Base-by-base conservation (phyloP, 805 yeast species). In the Metschnikowia rubicola region DNA sequence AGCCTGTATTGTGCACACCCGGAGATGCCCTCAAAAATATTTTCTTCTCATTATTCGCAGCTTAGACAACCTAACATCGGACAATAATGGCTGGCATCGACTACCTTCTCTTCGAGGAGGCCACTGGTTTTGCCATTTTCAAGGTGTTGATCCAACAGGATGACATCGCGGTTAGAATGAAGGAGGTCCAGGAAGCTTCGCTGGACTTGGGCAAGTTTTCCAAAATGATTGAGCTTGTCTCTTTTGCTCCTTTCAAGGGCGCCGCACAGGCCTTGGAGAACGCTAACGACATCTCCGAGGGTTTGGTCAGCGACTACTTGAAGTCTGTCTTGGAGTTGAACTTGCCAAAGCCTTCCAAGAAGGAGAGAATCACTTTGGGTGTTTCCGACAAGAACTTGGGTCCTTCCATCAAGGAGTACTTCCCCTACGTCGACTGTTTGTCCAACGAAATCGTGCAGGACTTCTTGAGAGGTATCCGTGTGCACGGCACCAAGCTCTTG, bases 261-360 rank as follows among this genome's bases (percentile, higher is more conserved):
- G 99, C 99, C 52, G 98, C 99, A 44, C 98, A 94, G 72, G 99
- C 99, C 51, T 81, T 94, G 63, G 98, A 92, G 72, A 94, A 94
- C 66, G 97, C 98, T 59, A 94, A 94, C 66, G 98, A 94, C 66
- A 86, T 94, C 60, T 88, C 96, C 56, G 99, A 94, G 74, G 99
- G 99, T 64, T 79, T 91, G 60, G 96, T 92, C 47, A 86, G 91
- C 50, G 98, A 94, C 60, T 88, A 87, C 72, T 80, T 94, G 72
- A 89, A 88, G 69, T 81, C 95, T 35, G 79, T 94, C 47, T 74
- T 94, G 58, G 98, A 92, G 73, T 75, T 90, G 65, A 92, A 91
- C 76, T 72, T 94, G 61, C 99, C 99, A 67, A 84, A 83, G 70
- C 78, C 77, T 33, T 78, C 82, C 64, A 76, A 80, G 51, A 82